Evolutionary conservation across 176 grass and related monocot species (phyloP), one percentile per base, ranked within the genome.

Genomic region (Triticum timopheevii): DNA sequence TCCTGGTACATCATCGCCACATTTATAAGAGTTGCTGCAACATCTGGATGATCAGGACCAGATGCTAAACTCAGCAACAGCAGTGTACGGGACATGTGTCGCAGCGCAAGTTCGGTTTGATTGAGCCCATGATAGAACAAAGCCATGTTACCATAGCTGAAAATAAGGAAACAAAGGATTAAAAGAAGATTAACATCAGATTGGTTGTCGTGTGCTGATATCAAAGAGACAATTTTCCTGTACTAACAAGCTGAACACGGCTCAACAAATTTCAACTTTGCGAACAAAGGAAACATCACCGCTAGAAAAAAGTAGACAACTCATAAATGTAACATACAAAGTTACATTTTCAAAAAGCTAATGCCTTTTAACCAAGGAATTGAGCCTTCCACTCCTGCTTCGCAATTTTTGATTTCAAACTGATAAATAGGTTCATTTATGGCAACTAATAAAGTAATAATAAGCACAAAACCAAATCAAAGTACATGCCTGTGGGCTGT

Each of bases 1-100:
- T 99, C 97, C 88, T 99, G 97, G 77, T 99, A 99, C 97, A 99
- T 96, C 92, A 99, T 96, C 31, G 97, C 97, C 69, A 96, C 92
- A 91, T 99, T 99, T 83, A 96, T 99, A 54, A 96, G 87, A 30
- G 94, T 96, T 58, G 92, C 88, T 74, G 97, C 93, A 78, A 99
- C 90, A 85, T 99, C 97, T 8, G 97, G 97, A 79, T 99, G 92
- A 88, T 94, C 87, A 67, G 92, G 92, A 22, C 97, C 97, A 35
- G 94, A 96, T 13, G 94, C 91, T 81, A 99, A 89, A 89, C 92
- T 94, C 84, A 96, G 85, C 67, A 99, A 65, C 23, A 94, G 77
- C 65, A 99, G 73, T 20, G 97, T 92, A 34, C 92, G 92, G 61
- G 94, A 99, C 94, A 99, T 96, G 76, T 99, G 97, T 19, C 89